phyloP scores from a whole-genome alignment of 1,284 basidiomycete species.

The Xerocomus cyaneibrunnescens region DNA sequence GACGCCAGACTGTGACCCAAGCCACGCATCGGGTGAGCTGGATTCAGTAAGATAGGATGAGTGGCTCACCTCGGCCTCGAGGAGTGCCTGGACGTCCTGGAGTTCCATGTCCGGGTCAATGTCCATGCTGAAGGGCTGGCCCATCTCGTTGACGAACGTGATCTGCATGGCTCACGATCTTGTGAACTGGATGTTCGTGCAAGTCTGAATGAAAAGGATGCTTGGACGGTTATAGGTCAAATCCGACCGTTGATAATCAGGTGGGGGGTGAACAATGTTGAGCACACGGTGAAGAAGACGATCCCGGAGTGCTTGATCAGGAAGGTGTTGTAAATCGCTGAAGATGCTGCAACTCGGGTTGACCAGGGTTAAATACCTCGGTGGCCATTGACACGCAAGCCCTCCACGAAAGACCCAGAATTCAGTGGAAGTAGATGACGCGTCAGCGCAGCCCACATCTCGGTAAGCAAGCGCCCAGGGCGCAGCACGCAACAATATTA shows the following conservation, averaged over 20 bases:
- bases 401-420: conserved; percentile 26
- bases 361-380: conserved; percentile 14
- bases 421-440: conserved; percentile 22
- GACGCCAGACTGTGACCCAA: conserved; percentile 58
- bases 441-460: conserved; percentile 14
- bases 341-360: background rate
- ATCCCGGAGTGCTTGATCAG: conserved; percentile 25
- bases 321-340: conserved; percentile 21
- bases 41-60: background rate
- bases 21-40: background rate
- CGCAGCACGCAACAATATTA: conserved; percentile 9
- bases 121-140: conserved; percentile 74
- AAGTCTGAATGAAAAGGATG: background rate
- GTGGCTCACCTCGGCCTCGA: conserved; percentile 81
- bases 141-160: conserved; percentile 79
- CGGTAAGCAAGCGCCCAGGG: conserved; percentile 10
- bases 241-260: conserved; percentile 14
- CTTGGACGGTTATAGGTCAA: background rate
- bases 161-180: conserved; percentile 60
- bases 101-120: conserved; percentile 87
- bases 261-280: background rate
- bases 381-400: conserved; percentile 20
- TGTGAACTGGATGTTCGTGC: background rate
- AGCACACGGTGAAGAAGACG: background rate
- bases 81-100: conserved; percentile 83